These are phyloP conservation scores for Sanguinoderma infundibulare DNA, from an alignment of 1,284 basidiomycete species.

Conservation along the genomic window DNA sequence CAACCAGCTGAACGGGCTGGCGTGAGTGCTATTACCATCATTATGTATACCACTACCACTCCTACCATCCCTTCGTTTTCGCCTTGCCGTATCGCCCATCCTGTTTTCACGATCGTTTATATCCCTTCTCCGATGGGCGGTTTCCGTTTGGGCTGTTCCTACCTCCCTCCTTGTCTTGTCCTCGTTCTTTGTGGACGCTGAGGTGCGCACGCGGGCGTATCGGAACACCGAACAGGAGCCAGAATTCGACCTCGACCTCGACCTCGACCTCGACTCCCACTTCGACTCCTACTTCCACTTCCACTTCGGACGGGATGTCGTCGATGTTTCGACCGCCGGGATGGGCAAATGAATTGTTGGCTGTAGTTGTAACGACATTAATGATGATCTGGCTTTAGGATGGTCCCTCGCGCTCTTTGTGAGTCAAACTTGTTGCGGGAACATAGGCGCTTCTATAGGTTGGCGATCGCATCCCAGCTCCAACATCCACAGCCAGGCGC, in stretches of 20 bases:
- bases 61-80: background rate
- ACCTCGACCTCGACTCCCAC: background rate
- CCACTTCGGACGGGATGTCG: background rate
- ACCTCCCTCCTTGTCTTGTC: background rate
- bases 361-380: constrained; percentile 8
- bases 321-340: constrained; percentile 5
- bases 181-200: background rate
- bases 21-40: constrained; percentile 18
- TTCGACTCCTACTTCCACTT: background rate
- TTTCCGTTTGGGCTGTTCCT: background rate
- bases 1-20: constrained; percentile 48
- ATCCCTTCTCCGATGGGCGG: no score
- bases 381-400: background rate
- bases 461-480: no score
- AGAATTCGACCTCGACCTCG: background rate
- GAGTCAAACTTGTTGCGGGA: no score
- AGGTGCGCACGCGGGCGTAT: background rate
- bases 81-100: background rate
- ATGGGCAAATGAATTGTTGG: background rate
- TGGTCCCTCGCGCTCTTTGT: no score
- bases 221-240: background rate
- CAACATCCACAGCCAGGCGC: no score
- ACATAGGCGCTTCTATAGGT: no score
- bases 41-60: background rate
- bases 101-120: no score